phyloP scores from a whole-genome alignment of 306 rosid species.

The Abrus pulchellus region DNA sequence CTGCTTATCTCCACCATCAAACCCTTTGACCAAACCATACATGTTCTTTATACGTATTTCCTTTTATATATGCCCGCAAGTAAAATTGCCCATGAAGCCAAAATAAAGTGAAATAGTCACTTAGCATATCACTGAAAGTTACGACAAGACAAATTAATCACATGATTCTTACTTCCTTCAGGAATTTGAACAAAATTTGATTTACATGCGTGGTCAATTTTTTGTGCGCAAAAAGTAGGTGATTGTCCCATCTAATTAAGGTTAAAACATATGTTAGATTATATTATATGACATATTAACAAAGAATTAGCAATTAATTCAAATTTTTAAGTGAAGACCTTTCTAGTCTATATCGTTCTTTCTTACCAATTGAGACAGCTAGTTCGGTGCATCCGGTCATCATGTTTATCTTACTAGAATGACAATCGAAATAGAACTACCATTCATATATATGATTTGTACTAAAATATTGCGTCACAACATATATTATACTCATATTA shows the following conservation, averaged over 20 bases:
- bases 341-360: not conserved
- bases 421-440: not conserved
- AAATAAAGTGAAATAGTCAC: not conserved
- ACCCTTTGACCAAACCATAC: not conserved
- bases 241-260: too few species aligned
- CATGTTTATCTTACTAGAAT: not conserved
- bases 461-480: not conserved
- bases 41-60: not conserved
- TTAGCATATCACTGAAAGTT: not conserved
- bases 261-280: too few species aligned
- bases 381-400: not conserved
- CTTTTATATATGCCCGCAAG: not conserved
- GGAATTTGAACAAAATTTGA: not conserved
- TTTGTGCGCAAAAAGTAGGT: not conserved
- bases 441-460: not conserved
- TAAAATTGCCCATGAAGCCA: not conserved
- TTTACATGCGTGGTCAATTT: not conserved
- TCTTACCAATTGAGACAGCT: not conserved
- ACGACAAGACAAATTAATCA: not conserved
- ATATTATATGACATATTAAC: too few species aligned
- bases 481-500: not conserved
- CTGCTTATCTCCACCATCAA: not conserved
- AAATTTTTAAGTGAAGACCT: not conserved
- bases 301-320: too few species aligned
- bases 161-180: not conserved